phyloP scores from a whole-genome alignment of 1,284 basidiomycete species.

The Boletus mariae region DNA sequence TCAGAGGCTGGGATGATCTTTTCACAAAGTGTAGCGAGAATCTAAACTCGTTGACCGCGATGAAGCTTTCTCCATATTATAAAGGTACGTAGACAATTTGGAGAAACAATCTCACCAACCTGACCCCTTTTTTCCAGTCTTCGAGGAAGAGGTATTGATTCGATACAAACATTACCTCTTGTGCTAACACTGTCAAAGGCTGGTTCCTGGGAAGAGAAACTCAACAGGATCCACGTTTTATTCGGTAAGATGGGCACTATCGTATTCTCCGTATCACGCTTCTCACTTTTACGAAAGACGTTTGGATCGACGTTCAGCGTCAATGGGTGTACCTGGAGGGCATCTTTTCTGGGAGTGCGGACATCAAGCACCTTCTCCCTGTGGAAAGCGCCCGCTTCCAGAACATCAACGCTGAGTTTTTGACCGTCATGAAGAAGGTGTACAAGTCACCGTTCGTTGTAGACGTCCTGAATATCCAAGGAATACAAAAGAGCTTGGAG shows the following conservation, averaged over 20 bases:
- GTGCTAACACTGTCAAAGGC: conserved; percentile 46
- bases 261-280: not conserved
- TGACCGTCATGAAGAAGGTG: conserved; percentile 99
- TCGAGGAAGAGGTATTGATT: conserved; percentile 77
- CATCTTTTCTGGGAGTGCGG: conserved; percentile 98
- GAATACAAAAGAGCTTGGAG: conserved; percentile 95
- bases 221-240: conserved; percentile 92
- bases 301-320: conserved; percentile 99
- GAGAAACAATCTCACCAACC: not conserved
- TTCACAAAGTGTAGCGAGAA: conserved; percentile 97
- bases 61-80: conserved; percentile 97
- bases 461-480: conserved; percentile 95
- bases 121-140: conserved; percentile 50
- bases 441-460: conserved; percentile 98
- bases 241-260: conserved; percentile 62
- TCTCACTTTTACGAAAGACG: conserved; percentile 51
- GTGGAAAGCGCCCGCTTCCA: conserved; percentile 96
- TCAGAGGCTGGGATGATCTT: conserved; percentile 94
- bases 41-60: conserved; percentile 91
- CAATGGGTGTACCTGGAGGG: conserved; percentile 99
- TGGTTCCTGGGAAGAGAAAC: conserved; percentile 89
- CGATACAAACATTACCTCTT: not conserved
- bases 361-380: conserved; percentile 97
- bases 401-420: conserved; percentile 98
- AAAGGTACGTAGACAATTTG: conserved; percentile 56